Evolutionary conservation across 805 yeast genomes (phyloP), one percentile per base, ranked within the genome.

Genomic region (Cyberlindnera galapagoensis): DNA sequence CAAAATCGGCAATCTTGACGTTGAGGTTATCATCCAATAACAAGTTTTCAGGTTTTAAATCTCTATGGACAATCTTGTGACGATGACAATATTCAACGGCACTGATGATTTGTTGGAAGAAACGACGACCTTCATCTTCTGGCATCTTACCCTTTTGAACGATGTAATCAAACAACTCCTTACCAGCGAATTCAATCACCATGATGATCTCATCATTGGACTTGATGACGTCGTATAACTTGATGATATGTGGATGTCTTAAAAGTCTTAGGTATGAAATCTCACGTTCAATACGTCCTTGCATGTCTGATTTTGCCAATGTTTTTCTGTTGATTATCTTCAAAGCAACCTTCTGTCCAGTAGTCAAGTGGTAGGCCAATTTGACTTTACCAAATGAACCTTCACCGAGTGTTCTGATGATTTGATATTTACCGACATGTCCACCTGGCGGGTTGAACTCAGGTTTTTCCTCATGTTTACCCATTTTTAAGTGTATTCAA

Each of bases 151-250:
- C 97, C 51, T 86, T 73, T 54, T 88, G 96, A 11, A 88, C 95
- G 57, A 88, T 90, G 55, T 90, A 88, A 51, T 90, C 97, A 52
- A 90, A 90, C 49, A 90, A 70, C 60, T 88, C 97, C 46, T 85
- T 85, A n/a, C 95, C 95, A 2, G 97, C 97, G 54, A 74, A 90
- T 60, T 90, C 97, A 51, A 90, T 86, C 18, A 90, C 97, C 96
- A 90, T 90, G 49, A 90, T 83, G 47, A 90, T 90, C 52, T 90
- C 97, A 48, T 90, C 96, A 49, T 84, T 84, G 26, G 94, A 82
- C 58, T 88, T 88, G 56, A 90, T 88, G 26, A 90, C 97, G 57
- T 90, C 97, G 60, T 87, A 88, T 31, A 90, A 67, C 59, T 90
- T 90, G 63, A 90, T 90, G 58, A 90, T 90, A 58, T 90, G 97